Base-by-base conservation (phyloP, 1,139 yeast species). In the Taphrina sp. region DNA sequence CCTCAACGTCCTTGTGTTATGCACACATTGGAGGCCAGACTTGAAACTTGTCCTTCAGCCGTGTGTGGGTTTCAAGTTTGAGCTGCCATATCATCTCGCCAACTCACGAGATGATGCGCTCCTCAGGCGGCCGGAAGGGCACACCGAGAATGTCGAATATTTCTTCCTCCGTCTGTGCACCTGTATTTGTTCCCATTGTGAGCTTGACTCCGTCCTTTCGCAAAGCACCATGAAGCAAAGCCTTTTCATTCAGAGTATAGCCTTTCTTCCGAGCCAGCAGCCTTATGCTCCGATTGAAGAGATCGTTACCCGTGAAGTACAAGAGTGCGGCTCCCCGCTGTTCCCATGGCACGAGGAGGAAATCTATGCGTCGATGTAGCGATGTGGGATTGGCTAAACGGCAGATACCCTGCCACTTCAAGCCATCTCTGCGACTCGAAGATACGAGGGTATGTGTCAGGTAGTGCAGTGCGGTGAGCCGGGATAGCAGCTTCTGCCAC, bases 251-350 rank as follows among this genome's bases (percentile, higher is more conserved):
- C 45, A 82, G 66, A 28, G 68, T 69, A 67, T 73, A 70, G 0
- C 79, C 80, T 58, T 71, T 71, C 34, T 70, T 65, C 19, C 62
- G 64, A 0, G 85, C 85, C 34, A 73, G 62, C 39, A 72, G 61
- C 35, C 85, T 68, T 45, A 80, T 63, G 59, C 72, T 68, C 54
- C 83, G 73, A 64, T 81, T 82, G 64, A 80, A 80, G 29, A 74
- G 72, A 52, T 74, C 76, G 59, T 80, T 77, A 0, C 87, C 87
- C 0, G 82, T 80, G 63, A 78, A 82, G 64, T 82, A 81, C 16
- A 81, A 65, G 63, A 76, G 64, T 0, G 79, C 72, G 0, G 83
- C 79, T 0, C 85, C 87, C 12, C 74, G 62, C 56, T 76, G 75
- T 1, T 68, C 63, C 73, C 79, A 75, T 12, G 76, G 78, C 24